Conservation (phyloP, 805 yeast genomes). For the Candida morakotiae region DNA sequence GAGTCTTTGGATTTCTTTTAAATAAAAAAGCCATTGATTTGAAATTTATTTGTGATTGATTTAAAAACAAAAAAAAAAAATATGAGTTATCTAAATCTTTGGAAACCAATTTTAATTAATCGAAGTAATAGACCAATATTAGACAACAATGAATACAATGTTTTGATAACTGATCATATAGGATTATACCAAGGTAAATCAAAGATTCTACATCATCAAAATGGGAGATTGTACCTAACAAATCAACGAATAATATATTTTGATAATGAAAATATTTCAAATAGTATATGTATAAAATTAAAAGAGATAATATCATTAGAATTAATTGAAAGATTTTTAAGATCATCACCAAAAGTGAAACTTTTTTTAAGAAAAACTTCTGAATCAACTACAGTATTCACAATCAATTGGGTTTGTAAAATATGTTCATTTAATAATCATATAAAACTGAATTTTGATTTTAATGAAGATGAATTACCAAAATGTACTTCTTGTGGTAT, state of each 20-base stretch:
- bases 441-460: slow-evolving; percentile 14
- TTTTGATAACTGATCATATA: slow-evolving; percentile 36
- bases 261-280: slow-evolving; percentile 41
- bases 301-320: slow-evolving; percentile 37
- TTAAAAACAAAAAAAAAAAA: slow-evolving; percentile 1
- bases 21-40: slow-evolving; percentile 78
- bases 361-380: slow-evolving; percentile 15
- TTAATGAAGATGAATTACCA: slow-evolving; percentile 20
- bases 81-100: slow-evolving; percentile 15
- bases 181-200: slow-evolving; percentile 78
- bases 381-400: background rate
- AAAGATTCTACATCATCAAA: slow-evolving; percentile 60
- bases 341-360: slow-evolving; percentile 75
- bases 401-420: slow-evolving; percentile 75
- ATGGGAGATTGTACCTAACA: slow-evolving; percentile 78
- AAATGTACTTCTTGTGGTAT: slow-evolving; percentile 40
- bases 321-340: slow-evolving; percentile 54
- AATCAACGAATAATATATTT: slow-evolving; percentile 69
- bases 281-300: slow-evolving; percentile 44
- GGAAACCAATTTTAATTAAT: slow-evolving; percentile 36
- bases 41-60: background rate
- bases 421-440: slow-evolving; percentile 75
- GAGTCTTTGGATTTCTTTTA: slow-evolving; percentile 86
- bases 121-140: slow-evolving; percentile 37
- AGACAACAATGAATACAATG: slow-evolving; percentile 24